A percentile compares a stretch with the other conserved stretches of the same genome.
Evolutionary conservation across 2,329 filamentous ascomycete genomes (phyloP).

Genomic region (Coniochaeta sp.): DNA sequence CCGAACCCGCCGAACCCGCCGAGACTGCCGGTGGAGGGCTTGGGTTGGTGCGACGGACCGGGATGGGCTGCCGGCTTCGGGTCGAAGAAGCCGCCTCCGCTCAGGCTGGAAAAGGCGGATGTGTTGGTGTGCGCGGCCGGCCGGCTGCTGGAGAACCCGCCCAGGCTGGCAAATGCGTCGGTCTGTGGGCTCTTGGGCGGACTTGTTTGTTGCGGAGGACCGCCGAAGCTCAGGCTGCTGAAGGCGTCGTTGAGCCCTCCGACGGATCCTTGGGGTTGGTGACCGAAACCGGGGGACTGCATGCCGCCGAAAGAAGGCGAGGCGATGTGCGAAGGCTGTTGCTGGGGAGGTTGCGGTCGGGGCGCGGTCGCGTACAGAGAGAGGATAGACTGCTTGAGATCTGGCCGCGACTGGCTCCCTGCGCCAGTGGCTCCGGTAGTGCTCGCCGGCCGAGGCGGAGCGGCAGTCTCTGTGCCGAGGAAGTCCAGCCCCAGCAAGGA

Average conservation of each 20-base stretch:
- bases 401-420: constrained; percentile 68
- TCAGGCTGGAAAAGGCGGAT: constrained; percentile 43
- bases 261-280: constrained; percentile 39
- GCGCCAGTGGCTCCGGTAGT: constrained; percentile 58
- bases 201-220: constrained; percentile 15
- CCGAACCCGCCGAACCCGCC: constrained; percentile 60
- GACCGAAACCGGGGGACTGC: constrained; percentile 43
- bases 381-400: constrained; percentile 94
- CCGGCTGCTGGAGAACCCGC: constrained; percentile 21
- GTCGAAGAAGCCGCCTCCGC: constrained; percentile 82
- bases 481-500: constrained; percentile 91
- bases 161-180: constrained; percentile 27
- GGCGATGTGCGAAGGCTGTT: constrained; percentile 46
- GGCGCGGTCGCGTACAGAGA: constrained; percentile 86
- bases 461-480: constrained; percentile 63
- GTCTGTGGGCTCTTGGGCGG: constrained; percentile 27
- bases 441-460: constrained; percentile 76
- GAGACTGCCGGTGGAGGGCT: constrained; percentile 48
- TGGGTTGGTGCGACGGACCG: constrained; percentile 36
- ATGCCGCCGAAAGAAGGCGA: constrained; percentile 62
- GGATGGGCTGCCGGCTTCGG: constrained; percentile 54
- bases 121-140: constrained; percentile 24
- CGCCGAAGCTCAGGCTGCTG: constrained; percentile 41
- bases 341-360: constrained; percentile 58
- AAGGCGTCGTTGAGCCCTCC: constrained; percentile 78